phyloP scores from a whole-genome alignment of 345 rosid species.

The Citrus hindsii region DNA sequence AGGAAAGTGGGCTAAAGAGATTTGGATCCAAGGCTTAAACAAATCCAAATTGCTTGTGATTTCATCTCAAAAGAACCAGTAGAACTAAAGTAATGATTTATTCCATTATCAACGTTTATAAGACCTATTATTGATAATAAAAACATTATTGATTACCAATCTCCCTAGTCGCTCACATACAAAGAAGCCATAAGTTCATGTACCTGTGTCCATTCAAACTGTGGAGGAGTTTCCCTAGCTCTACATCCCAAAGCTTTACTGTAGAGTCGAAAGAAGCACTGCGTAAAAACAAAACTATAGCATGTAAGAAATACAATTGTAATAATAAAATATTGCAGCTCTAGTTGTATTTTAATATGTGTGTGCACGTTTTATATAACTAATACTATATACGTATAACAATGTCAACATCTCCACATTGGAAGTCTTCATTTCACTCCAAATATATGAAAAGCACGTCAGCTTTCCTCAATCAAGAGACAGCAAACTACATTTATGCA shows the following conservation, averaged over 20 bases:
- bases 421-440: not conserved
- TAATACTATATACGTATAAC: not conserved
- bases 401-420: not conserved
- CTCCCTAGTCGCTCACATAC: not conserved
- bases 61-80: not conserved
- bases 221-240: slow-evolving; percentile 76
- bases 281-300: slow-evolving; percentile 14
- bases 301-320: not conserved
- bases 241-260: slow-evolving; percentile 97
- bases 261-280: slow-evolving; percentile 99
- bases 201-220: slow-evolving; percentile 96
- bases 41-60: not conserved
- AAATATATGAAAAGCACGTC: not conserved
- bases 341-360: not conserved
- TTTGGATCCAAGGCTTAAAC: not conserved
- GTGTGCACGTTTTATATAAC: not conserved
- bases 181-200: not conserved
- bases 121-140: not conserved
- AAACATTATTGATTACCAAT: not conserved
- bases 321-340: not conserved
- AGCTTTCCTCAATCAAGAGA: not conserved
- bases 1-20: not conserved
- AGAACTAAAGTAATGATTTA: not conserved
- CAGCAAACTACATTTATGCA: not conserved
- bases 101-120: too few species aligned